phyloP scores from a whole-genome alignment of 139 green algal species.

The Chlorella sp. region DNA sequence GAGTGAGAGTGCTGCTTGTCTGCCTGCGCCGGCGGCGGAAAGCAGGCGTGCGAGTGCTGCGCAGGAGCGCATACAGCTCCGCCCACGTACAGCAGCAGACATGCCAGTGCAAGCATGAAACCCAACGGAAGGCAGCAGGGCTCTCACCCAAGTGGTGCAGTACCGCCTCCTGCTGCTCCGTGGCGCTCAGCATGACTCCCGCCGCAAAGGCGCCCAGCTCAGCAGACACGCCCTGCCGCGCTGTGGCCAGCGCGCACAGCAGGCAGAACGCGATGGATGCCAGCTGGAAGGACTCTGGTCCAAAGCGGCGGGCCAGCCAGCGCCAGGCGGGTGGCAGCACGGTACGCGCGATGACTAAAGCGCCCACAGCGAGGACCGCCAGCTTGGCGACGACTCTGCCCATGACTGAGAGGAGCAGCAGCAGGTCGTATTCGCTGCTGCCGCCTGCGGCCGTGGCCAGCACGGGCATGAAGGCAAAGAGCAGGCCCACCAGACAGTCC shows the following conservation, averaged over 20 bases:
- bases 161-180: slow-evolving; percentile 63
- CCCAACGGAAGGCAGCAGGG: not conserved
- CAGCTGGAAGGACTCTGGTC: slow-evolving; percentile 86
- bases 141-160: slow-evolving; percentile 62
- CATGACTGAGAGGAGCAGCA: slow-evolving; percentile 12
- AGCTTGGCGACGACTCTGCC: slow-evolving; percentile 47
- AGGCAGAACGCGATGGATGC: slow-evolving; percentile 84
- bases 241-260: slow-evolving; percentile 61
- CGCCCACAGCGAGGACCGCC: slow-evolving; percentile 40
- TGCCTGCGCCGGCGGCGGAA: not conserved
- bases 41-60: not conserved
- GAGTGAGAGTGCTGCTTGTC: not conserved
- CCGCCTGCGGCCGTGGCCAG: slow-evolving; percentile 54
- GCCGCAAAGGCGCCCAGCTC: slow-evolving; percentile 96
- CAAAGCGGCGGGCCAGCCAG: slow-evolving; percentile 52
- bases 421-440: slow-evolving; percentile 12
- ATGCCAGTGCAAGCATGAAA: not conserved
- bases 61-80: not conserved
- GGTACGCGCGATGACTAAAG: slow-evolving; percentile 52
- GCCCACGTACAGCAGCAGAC: not conserved
- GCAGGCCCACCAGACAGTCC: slow-evolving; percentile 92
- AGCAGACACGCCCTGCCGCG: slow-evolving; percentile 71
- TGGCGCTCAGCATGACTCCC: slow-evolving; percentile 77
- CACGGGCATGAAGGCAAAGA: slow-evolving; percentile 95
- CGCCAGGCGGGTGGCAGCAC: slow-evolving; percentile 69